phyloP scores from a whole-genome alignment of 305 asterid species.

The Fraxinus albicans region DNA sequence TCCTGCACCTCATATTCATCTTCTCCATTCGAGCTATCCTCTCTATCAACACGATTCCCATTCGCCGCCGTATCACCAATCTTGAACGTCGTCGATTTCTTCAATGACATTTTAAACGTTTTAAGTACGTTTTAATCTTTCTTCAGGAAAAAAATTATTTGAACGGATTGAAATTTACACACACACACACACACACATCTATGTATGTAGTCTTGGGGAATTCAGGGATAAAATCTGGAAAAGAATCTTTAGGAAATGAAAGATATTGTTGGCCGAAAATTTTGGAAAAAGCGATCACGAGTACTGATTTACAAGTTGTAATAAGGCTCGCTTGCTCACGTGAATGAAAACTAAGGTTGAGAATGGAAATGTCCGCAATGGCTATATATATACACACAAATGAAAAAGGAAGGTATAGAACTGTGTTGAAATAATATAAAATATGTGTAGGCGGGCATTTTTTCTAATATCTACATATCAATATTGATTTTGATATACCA shows the following conservation, averaged over 20 bases:
- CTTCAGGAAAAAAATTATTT: neutral
- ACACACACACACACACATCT: neutral
- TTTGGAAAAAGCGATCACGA: neutral
- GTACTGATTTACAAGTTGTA: neutral
- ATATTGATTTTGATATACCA: neutral
- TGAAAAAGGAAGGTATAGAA: neutral
- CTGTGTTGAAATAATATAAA: neutral
- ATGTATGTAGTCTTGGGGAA: neutral
- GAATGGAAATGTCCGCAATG: neutral
- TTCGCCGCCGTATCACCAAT: neutral
- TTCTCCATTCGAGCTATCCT: conserved; percentile 13
- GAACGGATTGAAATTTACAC: neutral
- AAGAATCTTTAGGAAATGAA: neutral
- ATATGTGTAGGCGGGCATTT: neutral
- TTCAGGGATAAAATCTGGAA: neutral
- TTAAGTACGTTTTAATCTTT: neutral
- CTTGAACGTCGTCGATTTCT: conserved; percentile 14
- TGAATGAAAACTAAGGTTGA: neutral
- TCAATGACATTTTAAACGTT: conserved; percentile 18
- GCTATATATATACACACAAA: neutral
- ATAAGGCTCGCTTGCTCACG: neutral
- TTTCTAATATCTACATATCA: neutral
- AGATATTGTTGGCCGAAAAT: neutral
- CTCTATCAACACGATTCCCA: conserved; percentile 11
- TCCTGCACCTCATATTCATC: conserved; percentile 63